Base-by-base conservation (phyloP, 1,284 basidiomycete species). In the Papiliotrema fonsecae region DNA sequence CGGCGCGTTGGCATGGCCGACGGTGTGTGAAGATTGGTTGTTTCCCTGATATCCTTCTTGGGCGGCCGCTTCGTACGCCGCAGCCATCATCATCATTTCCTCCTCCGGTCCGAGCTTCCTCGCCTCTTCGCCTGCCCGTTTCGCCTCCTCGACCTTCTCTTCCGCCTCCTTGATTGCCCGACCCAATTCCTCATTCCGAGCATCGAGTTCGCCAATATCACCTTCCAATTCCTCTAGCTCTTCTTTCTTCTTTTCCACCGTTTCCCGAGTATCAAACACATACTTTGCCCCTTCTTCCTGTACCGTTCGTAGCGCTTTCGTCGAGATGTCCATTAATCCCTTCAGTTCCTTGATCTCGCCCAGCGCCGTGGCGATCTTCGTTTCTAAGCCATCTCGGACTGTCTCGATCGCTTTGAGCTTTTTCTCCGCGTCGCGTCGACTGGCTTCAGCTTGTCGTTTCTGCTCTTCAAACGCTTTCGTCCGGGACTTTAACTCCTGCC, bases 391-490 rank as follows among this genome's bases (percentile, higher is more conserved):
- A 59, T 86, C 84, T 37, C 84, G 81, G 51, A 80, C 76, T 39
- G 72, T 76, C 65, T 86, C 83, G 4, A 83, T 83, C 16, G 79
- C 77, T 60, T 85, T 86, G 50, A 94, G 77, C 56, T 84, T 84
- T 76, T 88, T 90, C 73, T 97, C 93, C 2, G 86, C 88, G 34
- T 97, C 91, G 40, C 84, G 79, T 64, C 83, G 85, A 45, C 77
- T 74, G 43, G 80, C 77, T 69, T 97, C 93, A 5, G 91, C 88
- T 40, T 78, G 77, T 34, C 93, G 83, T 73, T 87, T 89, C 51
- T 83, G 78, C 64, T 97, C 93, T 61, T 97, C 93, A 6, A 96
- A 77, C 0, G 77, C 73, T 72, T 93, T 93, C 45, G 87, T 87
- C 45, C 84, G 82, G 19, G 80, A 70, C 69, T 91, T 93, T 49